A percentile compares a stretch with the other conserved stretches of the same genome.
Conservation (phyloP, 768 basidiomycete species). For the Gautieria morchelliformis region DNA sequence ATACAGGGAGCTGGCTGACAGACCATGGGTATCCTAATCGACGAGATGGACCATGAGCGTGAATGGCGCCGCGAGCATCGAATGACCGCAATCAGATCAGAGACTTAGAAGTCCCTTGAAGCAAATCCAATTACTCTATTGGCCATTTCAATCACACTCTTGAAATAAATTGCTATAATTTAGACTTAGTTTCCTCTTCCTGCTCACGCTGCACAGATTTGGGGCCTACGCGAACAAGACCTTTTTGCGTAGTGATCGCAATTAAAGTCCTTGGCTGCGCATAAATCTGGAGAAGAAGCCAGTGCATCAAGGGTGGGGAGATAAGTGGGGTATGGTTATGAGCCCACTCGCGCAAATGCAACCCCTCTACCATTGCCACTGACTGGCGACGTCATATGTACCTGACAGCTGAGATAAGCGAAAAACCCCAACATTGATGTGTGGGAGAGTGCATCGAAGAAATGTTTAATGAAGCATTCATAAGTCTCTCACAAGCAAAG, state of each 20-base stretch:
- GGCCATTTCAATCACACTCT: background rate
- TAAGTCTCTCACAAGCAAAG: too few relatives aligned
- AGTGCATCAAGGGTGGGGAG: background rate
- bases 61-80: slow-evolving; percentile 37
- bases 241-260: too few relatives aligned
- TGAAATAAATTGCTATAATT: background rate
- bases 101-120: background rate
- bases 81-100: background rate
- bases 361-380: slow-evolving; percentile 58
- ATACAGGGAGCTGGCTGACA: too few relatives aligned
- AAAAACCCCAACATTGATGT: too few relatives aligned
- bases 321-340: background rate
- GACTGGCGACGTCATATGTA: slow-evolving; percentile 53
- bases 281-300: slow-evolving; percentile 46
- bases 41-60: slow-evolving; percentile 75
- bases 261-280: too few relatives aligned
- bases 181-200: too few relatives aligned
- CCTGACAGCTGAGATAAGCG: background rate
- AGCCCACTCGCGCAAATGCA: slow-evolving; percentile 62
- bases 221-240: slow-evolving; percentile 52
- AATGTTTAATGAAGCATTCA: too few relatives aligned
- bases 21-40: too few relatives aligned
- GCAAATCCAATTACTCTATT: background rate
- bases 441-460: too few relatives aligned
- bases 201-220: too few relatives aligned